These are phyloP conservation scores for Candida wancherniae DNA, from an alignment of 805 yeast genomes.

Conservation along the genomic window DNA sequence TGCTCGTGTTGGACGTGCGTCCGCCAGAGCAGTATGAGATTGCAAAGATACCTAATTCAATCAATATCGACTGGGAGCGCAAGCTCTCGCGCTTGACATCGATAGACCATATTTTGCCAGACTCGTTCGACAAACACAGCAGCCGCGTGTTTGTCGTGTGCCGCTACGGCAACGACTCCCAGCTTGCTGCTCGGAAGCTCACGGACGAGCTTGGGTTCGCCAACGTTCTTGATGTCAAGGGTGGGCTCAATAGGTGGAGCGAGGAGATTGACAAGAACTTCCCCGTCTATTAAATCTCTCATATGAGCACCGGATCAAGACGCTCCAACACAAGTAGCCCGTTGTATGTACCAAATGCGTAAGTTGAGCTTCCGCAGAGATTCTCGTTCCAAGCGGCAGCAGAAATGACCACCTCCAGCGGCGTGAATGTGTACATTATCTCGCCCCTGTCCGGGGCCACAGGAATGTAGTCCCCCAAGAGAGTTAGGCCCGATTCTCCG, in stretches of 20 bases:
- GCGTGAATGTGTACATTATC: conserved; percentile 33
- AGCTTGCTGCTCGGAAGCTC: conserved; percentile 59
- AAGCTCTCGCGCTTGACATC: conserved; percentile 24
- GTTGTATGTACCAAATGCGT: conserved; percentile 48
- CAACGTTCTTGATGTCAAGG: conserved; percentile 61
- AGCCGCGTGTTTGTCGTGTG: conserved; percentile 60
- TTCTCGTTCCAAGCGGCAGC: conserved; percentile 57
- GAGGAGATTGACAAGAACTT: conserved; percentile 45
- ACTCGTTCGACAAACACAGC: conserved; percentile 16
- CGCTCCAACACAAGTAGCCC: conserved; percentile 49
- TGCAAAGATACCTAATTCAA: conserved; percentile 52
- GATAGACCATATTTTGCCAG: conserved; percentile 19
- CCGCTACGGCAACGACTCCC: conserved; percentile 89
- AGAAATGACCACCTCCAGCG: conserved; percentile 48
- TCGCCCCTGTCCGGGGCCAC: conserved; percentile 26
- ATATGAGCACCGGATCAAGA: conserved; percentile 21
- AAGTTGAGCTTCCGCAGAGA: conserved; percentile 37
- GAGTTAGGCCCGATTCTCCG: conserved; percentile 11
- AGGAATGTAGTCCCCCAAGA: conserved; percentile 26
- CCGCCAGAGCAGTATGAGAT: conserved; percentile 73
- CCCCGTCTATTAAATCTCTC: conserved; percentile 10
- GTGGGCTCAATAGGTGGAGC: conserved; percentile 75
- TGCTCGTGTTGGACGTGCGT: conserved; percentile 69
- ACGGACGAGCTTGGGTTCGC: conserved; percentile 45
- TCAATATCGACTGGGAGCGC: conserved; percentile 59